phyloP scores from a whole-genome alignment of 2,329 filamentous ascomycete genomes.

The Talaromyces sp. region DNA sequence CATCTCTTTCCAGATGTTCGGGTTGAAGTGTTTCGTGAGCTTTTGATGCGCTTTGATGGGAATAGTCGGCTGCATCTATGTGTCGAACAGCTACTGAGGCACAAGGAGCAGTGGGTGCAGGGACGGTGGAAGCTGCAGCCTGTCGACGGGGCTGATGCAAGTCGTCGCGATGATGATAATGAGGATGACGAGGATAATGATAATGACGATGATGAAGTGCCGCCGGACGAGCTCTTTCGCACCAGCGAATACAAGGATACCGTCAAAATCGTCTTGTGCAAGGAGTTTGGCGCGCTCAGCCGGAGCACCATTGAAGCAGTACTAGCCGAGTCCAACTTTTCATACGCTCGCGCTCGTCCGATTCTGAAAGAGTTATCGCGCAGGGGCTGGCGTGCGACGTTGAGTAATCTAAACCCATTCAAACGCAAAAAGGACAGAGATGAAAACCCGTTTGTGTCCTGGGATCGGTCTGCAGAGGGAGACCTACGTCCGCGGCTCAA shows the following conservation, averaged over 20 bases:
- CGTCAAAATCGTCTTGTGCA: constrained; percentile 31
- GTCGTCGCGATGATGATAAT: neutral
- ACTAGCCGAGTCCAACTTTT: constrained; percentile 43
- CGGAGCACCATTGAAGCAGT: constrained; percentile 42
- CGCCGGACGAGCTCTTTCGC: constrained; percentile 39
- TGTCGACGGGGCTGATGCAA: constrained; percentile 4
- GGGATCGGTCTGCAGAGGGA: constrained; percentile 30
- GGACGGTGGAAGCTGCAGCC: constrained; percentile 40
- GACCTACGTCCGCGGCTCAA: constrained; percentile 30
- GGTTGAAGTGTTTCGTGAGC: constrained; percentile 43
- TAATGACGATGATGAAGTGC: constrained; percentile 20
- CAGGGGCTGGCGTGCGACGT: constrained; percentile 40
- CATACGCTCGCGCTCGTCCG: constrained; percentile 38
- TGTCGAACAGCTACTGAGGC: constrained; percentile 41
- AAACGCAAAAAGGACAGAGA: constrained; percentile 34
- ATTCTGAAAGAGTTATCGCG: constrained; percentile 37
- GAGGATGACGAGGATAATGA: neutral
- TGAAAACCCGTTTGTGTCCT: constrained; percentile 34
- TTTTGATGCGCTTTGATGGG: constrained; percentile 42
- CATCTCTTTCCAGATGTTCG: constrained; percentile 42
- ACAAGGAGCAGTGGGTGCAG: constrained; percentile 43
- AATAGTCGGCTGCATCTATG: constrained; percentile 41
- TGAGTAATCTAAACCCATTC: constrained; percentile 38
- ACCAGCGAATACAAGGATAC: constrained; percentile 37
- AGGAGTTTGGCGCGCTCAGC: constrained; percentile 40